These are phyloP conservation scores for Metarhizium robertsii DNA, from an alignment of 2,329 filamentous ascomycete genomes.

Conservation along the genomic window DNA sequence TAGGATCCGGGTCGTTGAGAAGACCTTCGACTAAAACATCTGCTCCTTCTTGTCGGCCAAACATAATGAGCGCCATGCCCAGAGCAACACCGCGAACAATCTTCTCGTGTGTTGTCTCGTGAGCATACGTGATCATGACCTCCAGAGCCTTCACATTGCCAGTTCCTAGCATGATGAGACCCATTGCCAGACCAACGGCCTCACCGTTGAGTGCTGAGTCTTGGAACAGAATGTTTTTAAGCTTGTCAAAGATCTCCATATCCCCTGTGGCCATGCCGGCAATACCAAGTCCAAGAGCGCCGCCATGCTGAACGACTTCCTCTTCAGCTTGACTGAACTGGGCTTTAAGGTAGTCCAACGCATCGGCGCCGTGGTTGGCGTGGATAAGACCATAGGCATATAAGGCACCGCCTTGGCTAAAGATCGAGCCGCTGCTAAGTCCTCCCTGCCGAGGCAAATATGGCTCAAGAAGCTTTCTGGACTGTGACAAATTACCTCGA, in stretches of 20 bases:
- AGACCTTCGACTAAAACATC: constrained; percentile 92
- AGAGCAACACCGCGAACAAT: constrained; percentile 92
- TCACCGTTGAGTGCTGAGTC: constrained; percentile 96
- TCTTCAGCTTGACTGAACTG: constrained; percentile 70
- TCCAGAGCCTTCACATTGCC: constrained; percentile 88
- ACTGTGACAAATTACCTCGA: constrained; percentile 87
- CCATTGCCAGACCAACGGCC: constrained; percentile 91
- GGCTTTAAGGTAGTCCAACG: constrained; percentile 67
- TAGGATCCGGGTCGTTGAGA: constrained; percentile 86
- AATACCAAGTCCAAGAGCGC: constrained; percentile 88
- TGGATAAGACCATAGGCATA: constrained; percentile 96
- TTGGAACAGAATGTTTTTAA: constrained; percentile 79
- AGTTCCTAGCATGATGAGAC: constrained; percentile 96
- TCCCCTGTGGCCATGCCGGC: constrained; percentile 96
- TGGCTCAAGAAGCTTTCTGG: constrained; percentile 84
- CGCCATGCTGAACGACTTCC: constrained; percentile 95
- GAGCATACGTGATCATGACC: constrained; percentile 95
- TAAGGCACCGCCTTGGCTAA: constrained; percentile 90
- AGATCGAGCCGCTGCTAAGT: constrained; percentile 74
- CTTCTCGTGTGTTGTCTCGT: constrained; percentile 98
- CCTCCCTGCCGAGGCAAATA: constrained; percentile 77
- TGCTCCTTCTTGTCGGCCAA: constrained; percentile 85
- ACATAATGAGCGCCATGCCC: constrained; percentile 98
- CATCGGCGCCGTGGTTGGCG: constrained; percentile 91
- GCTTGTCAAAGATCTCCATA: constrained; percentile 80